Evolutionary conservation across 768 basidiomycete genomes (phyloP).

Genomic region (Chalciporus pseudorubinellus): DNA sequence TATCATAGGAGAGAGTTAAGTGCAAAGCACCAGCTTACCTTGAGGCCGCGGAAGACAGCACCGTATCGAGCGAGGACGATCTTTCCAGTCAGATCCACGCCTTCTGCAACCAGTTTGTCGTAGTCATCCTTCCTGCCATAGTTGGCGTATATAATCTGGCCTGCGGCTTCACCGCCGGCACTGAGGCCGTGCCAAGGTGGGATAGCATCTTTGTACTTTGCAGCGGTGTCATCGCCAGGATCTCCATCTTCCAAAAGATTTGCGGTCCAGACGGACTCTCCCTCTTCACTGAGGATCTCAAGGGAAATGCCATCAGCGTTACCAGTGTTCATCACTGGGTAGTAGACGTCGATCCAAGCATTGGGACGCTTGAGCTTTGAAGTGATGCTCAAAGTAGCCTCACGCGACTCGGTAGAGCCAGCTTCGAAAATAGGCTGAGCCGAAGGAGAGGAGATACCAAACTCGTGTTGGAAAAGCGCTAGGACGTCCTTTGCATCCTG

Average conservation of each 20-base stretch:
- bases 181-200: constrained; percentile 89
- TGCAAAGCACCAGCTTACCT: constrained; percentile 41
- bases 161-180: constrained; percentile 69
- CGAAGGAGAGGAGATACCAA: constrained; percentile 46
- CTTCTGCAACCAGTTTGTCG: constrained; percentile 57
- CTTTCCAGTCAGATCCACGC: constrained; percentile 72
- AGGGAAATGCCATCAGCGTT: constrained; percentile 62
- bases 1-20: constrained; percentile 3
- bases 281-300: constrained; percentile 59
- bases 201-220: constrained; percentile 61
- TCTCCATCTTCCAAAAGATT: constrained; percentile 71
- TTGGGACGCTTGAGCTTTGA: constrained; percentile 46
- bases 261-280: constrained; percentile 60
- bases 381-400: constrained; percentile 59
- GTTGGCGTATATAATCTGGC: constrained; percentile 72
- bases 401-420: constrained; percentile 63
- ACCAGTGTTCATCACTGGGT: constrained; percentile 76
- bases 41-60: constrained; percentile 77
- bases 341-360: constrained; percentile 88
- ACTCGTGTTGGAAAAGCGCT: constrained; percentile 61
- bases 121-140: constrained; percentile 76
- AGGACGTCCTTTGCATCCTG: constrained; percentile 67
- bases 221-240: constrained; percentile 68
- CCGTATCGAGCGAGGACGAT: constrained; percentile 82
- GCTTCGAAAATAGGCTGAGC: constrained; percentile 62